Evolutionary conservation across 257 asterid genomes (phyloP), one percentile per base, ranked within the genome.

Genomic region (Nicotiana tomentosiformis): DNA sequence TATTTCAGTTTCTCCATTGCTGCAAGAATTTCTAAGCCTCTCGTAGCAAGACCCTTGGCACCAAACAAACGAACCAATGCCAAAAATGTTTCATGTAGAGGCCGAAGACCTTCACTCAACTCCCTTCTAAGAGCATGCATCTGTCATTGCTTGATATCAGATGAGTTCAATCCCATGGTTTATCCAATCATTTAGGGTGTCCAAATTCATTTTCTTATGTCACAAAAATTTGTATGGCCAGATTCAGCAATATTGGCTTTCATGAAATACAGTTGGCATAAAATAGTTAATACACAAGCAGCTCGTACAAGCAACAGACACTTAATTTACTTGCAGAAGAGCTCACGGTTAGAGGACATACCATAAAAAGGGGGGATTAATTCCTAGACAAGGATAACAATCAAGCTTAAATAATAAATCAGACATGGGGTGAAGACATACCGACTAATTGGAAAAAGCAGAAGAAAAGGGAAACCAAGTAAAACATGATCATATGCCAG

Each of bases 91-190:
- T 96, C 99, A 35, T 94, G 99, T 78, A 96, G 94, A 16, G 99
- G 99, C 82, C 96, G 91, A 85, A 96, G 91, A 82, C 99, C 99
- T 89, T 96, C 99, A 84, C 98, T 89, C 88, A 96, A 88, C 84
- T 96, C 93, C 88, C 99, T 92, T 87, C 94, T 93, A 78, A 96
- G 97, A 82, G 99, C 97, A 77, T 96, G 98, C 99, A 96, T 96
- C 99, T 96, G 95, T 68, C 87, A 84, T 89, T 82, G 85, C 62
- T 51, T 18, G 80, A 76, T 29, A 76, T 46, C 39, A 46, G 79
- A 72, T 72, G 61, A 72, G 20, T 46, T 23, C 61, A 72, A 70
- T n/a, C 78, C 78, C 6, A 11, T 5, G n/a, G 78, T 39, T 43
- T n/a, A 69, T 3, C 18, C 58, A 39, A 70, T 70, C 78, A 70